Base-by-base conservation (phyloP, 1,139 yeast genomes). In the Protomyces inundatus region DNA sequence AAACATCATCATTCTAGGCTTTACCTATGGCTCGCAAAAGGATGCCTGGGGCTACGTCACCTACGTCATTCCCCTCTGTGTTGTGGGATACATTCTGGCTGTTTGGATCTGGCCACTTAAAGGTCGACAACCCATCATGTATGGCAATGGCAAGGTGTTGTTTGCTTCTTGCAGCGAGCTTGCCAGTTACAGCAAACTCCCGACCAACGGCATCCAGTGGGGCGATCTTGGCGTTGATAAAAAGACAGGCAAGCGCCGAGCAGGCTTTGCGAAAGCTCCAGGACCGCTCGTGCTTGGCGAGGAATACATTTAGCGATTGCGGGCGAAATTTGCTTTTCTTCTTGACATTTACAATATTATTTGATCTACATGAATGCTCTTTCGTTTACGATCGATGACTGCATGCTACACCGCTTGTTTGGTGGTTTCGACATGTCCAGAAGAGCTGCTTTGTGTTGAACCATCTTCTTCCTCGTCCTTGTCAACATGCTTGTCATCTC, bases 121-220 rank as follows among this genome's bases (percentile, higher is more conserved):
- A 32, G 50, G 57, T 16, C 12, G 16, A 23, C 40, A 36, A 35
- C 57, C 57, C 6, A 32, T 54, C 50, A 54, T 54, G 57, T 39
- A 54, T 32, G 57, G 57, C 36, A 54, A 42, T n/a, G 57, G 57
- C 3, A 23, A 42, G 33, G 57, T 54, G 6, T 34, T 54, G 14
- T 42, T 54, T 32, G 50, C 57, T 30, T 23, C 50, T 4, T 54
- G 57, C 50, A 30, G 14, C 10, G 34, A 37, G 12, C 35, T 54
- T 34, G 12, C 37, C 30, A 37, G 30, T 6, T 30, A 37, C 35
- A 36, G n/a, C n/a, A 32, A 34, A 30, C 36, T 54, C 5, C 57
- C 57, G 34, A n/a, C 6, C 4, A 42, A 54, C 7, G 57, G 57
- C 9, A 37, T 54, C n/a, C 57, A 54, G 32, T 54, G 57, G 57